Evolutionary conservation across 306 rosid genomes (phyloP), one percentile per base, ranked within the genome.

Genomic region (Rosa chinensis): DNA sequence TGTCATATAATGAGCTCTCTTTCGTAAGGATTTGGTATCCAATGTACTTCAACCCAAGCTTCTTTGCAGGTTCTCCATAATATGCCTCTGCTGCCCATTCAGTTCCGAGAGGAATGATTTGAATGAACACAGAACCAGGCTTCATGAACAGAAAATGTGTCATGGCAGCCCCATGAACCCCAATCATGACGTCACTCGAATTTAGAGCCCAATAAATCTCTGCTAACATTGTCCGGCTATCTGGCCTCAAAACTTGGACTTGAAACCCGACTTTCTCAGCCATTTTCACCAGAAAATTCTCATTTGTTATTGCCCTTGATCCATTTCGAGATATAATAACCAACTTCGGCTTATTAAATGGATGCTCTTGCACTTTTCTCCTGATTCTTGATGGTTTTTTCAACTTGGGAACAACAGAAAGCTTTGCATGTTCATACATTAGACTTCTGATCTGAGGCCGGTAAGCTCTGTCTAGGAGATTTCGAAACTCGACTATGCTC

Each of bases 231-330:
- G 68, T 18, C 28, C 16, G 66, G 1, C 32, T 8, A 55, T 16
- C 12, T 0, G 80, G 80, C 6, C 21, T 44, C 23, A 80, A 4
- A 49, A 74, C 21, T 8, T 43, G n/a, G 18, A 80, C 84, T 12
- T 68, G 62, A 32, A 75, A 68, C 25, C 84, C 84, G 0, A 81
- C 18, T 35, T 75, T 25, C 48, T 56, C 55, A 8, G 80, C 80
- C 58, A 52, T 49, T 12, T 56, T 37, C 63, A 68, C 44, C 42
- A 67, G 8, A 35, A 18, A 7, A 4, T 67, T 25, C 89, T 92
- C 97, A 61, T 95, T 95, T 3, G 89, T 87, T 77, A 92, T 87
- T 5, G 81, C 86, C 58, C 99, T 85, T 45, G 99, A 91, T 4
- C 96, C 97, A 3, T 80, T 86, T 76, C 99, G 84, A 1, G 99